Evolutionary conservation across 1,284 basidiomycete genomes (phyloP).

Genomic region (Sporisorium reilianum): DNA sequence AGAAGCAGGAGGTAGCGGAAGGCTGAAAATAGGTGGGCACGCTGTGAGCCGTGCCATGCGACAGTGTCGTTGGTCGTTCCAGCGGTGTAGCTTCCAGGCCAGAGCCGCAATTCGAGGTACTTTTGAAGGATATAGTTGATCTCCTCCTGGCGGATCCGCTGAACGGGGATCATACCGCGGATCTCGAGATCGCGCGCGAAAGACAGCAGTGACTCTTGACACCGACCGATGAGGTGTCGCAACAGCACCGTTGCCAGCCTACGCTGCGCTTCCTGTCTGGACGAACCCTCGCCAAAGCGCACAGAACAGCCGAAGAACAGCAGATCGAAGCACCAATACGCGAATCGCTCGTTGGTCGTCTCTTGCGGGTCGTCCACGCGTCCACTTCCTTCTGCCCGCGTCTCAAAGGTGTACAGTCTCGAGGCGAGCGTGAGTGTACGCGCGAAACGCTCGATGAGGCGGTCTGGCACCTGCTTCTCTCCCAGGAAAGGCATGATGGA

Average conservation of each 20-base stretch:
- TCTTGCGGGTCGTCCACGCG: constrained; percentile 53
- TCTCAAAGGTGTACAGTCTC: constrained; percentile 73
- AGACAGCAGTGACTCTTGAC: constrained; percentile 76
- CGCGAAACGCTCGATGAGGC: constrained; percentile 78
- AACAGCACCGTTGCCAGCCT: constrained; percentile 23
- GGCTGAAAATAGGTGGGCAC: constrained; percentile 35
- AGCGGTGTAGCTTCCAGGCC: constrained; percentile 12
- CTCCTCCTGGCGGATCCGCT: constrained; percentile 83
- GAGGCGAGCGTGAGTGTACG: constrained; percentile 83
- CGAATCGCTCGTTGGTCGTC: constrained; percentile 83
- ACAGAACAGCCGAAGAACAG: constrained; percentile 82
- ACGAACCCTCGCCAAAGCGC: constrained; percentile 3
- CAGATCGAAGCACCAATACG: constrained; percentile 93
- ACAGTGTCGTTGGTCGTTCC: too few relatives aligned
- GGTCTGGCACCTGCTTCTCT: constrained; percentile 78
- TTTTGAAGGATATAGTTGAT: constrained; percentile 79
- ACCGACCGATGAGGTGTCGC: constrained; percentile 72
- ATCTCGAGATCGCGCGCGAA: constrained; percentile 86
- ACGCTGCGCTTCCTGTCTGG: constrained; percentile 1
- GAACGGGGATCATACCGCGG: constrained; percentile 75
- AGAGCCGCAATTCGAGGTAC: constrained; percentile 33
- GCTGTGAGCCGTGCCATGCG: constrained; percentile 23
- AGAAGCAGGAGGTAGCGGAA: constrained; percentile 31
- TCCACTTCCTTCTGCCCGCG: constrained; percentile 27
- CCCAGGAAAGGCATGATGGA: constrained; percentile 83